These are phyloP conservation scores for Epithele typhae DNA, from an alignment of 768 basidiomycete genomes.

Conservation along the genomic window DNA sequence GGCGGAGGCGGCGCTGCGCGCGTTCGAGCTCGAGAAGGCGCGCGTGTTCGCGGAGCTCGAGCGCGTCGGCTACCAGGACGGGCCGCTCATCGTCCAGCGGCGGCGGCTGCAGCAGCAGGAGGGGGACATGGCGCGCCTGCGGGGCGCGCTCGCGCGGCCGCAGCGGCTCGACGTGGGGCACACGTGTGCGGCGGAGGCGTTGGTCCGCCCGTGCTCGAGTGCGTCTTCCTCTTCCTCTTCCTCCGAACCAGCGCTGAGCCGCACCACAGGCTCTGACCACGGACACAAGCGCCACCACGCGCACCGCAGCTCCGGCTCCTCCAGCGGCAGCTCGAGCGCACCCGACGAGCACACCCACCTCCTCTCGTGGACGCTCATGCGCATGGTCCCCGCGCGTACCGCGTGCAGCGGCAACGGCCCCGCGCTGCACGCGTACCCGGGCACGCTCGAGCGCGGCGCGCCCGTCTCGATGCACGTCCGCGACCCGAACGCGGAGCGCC, in stretches of 20 bases:
- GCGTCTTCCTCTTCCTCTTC: neutral
- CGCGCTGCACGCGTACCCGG: conserved; percentile 9
- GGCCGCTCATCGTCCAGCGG: neutral
- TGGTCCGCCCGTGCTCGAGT: conserved; percentile 15
- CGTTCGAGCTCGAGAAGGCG: conserved; percentile 1
- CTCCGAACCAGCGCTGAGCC: neutral
- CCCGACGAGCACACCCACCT: conserved; percentile 16
- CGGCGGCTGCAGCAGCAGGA: conserved; percentile 7
- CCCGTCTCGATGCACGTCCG: conserved; percentile 13
- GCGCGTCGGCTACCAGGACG: neutral
- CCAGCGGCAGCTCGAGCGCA: neutral
- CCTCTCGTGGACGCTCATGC: conserved; percentile 16
- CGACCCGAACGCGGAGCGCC: conserved; percentile 16
- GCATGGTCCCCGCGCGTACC: conserved; percentile 7
- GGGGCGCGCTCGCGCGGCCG: conserved; percentile 4
- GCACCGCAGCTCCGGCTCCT: neutral
- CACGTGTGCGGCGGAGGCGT: conserved; percentile 14
- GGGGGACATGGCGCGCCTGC: conserved; percentile 1
- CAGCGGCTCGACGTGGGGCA: conserved; percentile 15
- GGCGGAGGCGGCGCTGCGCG: conserved; percentile 8
- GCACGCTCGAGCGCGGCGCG: conserved; percentile 11
- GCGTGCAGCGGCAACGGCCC: conserved; percentile 4
- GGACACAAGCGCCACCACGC: neutral
- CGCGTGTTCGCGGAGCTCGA: conserved; percentile 1
- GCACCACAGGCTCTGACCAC: conserved; percentile 3